phyloP scores from a whole-genome alignment of 2,329 filamentous ascomycete species.

The Aspergillus novofumigatus region DNA sequence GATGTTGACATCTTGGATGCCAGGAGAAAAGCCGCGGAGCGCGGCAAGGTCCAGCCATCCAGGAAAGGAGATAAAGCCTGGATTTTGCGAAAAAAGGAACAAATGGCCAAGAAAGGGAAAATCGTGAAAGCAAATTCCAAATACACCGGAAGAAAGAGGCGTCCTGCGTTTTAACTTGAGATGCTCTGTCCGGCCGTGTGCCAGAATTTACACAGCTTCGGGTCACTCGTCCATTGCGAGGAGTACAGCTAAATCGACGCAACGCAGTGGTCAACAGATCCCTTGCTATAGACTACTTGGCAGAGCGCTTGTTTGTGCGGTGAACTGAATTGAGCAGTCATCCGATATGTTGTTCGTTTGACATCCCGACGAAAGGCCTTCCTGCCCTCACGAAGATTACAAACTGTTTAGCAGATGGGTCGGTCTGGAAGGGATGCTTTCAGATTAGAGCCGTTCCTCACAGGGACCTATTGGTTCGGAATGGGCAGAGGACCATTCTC shows the following conservation, averaged over 20 bases:
- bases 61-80: conserved; percentile 50
- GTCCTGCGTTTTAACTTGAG: conserved; percentile 63
- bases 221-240: background rate
- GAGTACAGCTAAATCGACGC: background rate
- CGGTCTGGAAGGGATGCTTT: background rate
- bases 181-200: background rate
- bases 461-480: background rate
- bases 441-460: background rate
- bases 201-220: background rate
- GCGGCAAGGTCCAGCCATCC: conserved; percentile 38
- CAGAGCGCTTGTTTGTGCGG: background rate
- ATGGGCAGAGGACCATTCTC: background rate
- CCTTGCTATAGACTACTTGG: background rate
- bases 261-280: background rate
- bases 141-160: conserved; percentile 87
- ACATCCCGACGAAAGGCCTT: background rate
- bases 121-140: conserved; percentile 88
- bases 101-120: conserved; percentile 93
- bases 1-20: conserved; percentile 77
- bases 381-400: background rate
- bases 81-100: conserved; percentile 66
- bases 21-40: conserved; percentile 47
- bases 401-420: background rate
- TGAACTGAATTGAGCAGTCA: background rate
- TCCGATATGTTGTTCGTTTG: background rate